These are phyloP conservation scores for Thalassia testudinum DNA, from an alignment of 116 monocot genomes.

Conservation along the genomic window DNA sequence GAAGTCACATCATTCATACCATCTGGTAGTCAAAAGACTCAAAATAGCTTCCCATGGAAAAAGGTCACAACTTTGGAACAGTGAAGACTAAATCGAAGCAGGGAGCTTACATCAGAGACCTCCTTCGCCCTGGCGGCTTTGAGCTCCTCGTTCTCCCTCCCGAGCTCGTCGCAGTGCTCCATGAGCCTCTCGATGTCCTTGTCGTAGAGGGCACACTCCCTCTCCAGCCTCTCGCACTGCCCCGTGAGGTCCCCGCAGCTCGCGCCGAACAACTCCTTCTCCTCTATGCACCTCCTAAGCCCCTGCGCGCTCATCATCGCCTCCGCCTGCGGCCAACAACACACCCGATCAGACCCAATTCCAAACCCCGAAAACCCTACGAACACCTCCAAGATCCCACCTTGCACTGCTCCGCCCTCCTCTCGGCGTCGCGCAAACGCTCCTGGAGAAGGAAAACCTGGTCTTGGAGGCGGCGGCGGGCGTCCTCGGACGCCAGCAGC, in stretches of 20 bases:
- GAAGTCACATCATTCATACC: too few relatives aligned
- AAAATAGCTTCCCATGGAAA: too few relatives aligned
- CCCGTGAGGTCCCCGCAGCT: conserved; percentile 14
- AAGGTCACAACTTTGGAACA: too few relatives aligned
- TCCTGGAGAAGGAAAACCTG: conserved; percentile 41
- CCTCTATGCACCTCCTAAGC: conserved; percentile 47
- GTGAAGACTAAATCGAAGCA: too few relatives aligned
- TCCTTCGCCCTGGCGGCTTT: neutral
- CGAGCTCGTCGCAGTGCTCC: conserved; percentile 59
- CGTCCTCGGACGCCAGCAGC: conserved; percentile 52
- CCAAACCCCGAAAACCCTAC: neutral
- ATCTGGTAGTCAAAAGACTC: too few relatives aligned
- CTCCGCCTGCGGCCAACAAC: conserved; percentile 29
- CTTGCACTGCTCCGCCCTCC: conserved; percentile 25
- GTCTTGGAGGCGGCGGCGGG: conserved; percentile 53
- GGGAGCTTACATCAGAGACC: too few relatives aligned
- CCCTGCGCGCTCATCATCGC: conserved; percentile 55
- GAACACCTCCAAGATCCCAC: conserved; percentile 8
- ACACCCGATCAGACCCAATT: neutral
- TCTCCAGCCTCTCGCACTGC: conserved; percentile 26
- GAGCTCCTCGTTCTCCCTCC: conserved; percentile 56
- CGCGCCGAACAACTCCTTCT: conserved; percentile 30
- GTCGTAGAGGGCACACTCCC: conserved; percentile 51
- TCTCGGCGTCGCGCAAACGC: conserved; percentile 23
- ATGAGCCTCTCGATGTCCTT: conserved; percentile 39